These are phyloP conservation scores for Dryadomyces sulphureus DNA, from an alignment of 2,329 filamentous ascomycete species.

Conservation along the genomic window DNA sequence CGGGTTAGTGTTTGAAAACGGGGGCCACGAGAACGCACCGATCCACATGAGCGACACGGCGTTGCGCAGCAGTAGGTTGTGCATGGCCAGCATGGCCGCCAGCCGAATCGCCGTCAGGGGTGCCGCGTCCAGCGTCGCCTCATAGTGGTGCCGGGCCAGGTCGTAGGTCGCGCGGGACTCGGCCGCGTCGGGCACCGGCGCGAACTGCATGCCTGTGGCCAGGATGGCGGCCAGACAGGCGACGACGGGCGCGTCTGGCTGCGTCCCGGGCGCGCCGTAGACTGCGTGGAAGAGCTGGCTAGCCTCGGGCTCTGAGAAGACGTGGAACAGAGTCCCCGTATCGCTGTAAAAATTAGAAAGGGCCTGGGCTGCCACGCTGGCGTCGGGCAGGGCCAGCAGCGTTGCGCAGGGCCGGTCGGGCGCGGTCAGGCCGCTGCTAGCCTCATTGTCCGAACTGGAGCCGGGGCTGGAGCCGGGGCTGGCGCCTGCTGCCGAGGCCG, in stretches of 20 bases:
- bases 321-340: neutral
- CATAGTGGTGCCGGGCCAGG: constrained; percentile 15
- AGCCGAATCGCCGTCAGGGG: constrained; percentile 17
- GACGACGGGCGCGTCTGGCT: constrained; percentile 4
- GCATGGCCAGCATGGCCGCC: constrained; percentile 16
- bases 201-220: constrained; percentile 16
- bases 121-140: constrained; percentile 13
- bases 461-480: neutral
- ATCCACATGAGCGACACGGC: constrained; percentile 16
- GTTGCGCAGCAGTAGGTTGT: constrained; percentile 17
- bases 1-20: too few relatives aligned
- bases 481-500: neutral
- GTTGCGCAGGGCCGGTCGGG: too few relatives aligned
- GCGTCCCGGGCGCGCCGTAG: neutral
- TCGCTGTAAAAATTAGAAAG: neutral
- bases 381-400: constrained; percentile 12
- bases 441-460: neutral
- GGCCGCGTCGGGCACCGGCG: constrained; percentile 9
- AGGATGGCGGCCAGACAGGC: constrained; percentile 15
- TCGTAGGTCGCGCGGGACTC: constrained; percentile 14
- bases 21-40: constrained; percentile 4
- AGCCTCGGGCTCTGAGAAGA: neutral
- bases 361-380: constrained; percentile 8
- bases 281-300: neutral
- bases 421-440: constrained; percentile 1